Evolutionary conservation across 306 rosid genomes (phyloP).

Genomic region (Vicia villosa): DNA sequence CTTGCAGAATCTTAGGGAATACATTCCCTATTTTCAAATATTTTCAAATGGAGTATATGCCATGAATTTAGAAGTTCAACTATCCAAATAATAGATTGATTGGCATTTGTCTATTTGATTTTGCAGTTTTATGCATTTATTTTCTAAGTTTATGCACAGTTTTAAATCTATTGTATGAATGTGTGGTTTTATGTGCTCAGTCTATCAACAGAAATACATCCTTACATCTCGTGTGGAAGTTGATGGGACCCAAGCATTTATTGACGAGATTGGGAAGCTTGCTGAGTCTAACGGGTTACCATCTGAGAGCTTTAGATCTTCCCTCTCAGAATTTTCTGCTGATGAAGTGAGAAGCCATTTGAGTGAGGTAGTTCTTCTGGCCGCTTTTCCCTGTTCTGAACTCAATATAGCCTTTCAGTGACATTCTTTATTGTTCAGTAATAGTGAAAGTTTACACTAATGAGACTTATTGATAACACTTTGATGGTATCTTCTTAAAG

Average conservation of each 20-base stretch:
- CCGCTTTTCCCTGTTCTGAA: conserved; percentile 24
- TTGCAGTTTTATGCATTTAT: conserved; percentile 23
- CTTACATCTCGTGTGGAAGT: conserved; percentile 48
- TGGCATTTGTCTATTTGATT: conserved; percentile 27
- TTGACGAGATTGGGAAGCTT: conserved; percentile 69
- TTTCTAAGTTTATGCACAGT: not conserved
- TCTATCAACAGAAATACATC: conserved; percentile 64
- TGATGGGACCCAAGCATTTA: conserved; percentile 54
- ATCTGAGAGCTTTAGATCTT: conserved; percentile 58
- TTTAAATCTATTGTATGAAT: conserved; percentile 32
- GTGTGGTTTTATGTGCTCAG: conserved; percentile 54
- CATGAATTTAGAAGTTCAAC: too few relatives aligned
- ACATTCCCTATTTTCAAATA: too few relatives aligned
- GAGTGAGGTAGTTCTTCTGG: conserved; percentile 65
- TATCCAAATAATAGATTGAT: conserved; percentile 26
- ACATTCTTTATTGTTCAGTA: conserved; percentile 6
- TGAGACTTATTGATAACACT: conserved; percentile 42
- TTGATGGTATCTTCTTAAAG: conserved; percentile 51
- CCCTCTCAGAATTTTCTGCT: conserved; percentile 57
- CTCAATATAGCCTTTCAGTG: conserved; percentile 31
- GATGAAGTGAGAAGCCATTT: conserved; percentile 58
- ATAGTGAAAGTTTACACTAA: conserved; percentile 22
- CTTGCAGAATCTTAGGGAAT: too few relatives aligned
- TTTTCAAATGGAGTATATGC: too few relatives aligned
- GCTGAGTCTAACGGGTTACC: conserved; percentile 82